Base-by-base conservation (phyloP, 2,329 filamentous ascomycete genomes). In the Pestalotiopsis sp. region DNA sequence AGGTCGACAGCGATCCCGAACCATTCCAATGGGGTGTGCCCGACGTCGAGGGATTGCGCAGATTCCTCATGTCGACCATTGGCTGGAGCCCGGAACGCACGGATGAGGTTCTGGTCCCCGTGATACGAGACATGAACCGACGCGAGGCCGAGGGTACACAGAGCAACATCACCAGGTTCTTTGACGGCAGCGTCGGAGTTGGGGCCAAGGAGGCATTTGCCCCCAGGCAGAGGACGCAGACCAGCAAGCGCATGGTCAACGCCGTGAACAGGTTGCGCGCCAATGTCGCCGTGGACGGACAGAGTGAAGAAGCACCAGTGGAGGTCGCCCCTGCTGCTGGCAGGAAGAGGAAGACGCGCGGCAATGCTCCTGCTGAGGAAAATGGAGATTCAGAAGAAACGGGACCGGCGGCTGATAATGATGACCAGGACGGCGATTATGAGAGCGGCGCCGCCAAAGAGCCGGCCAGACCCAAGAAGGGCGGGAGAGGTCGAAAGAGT, bases 11-110 rank as follows among this genome's bases (percentile, higher is more conserved):
- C 66, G 91, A 90, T 72, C 86, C 92, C 0, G 91, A 96, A 73
- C 82, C 85, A 0, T 99, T 99, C 77, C 93, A 96, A 78, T 99
- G 97, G 96, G 96, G 96, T 38, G 93, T 98, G 0, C 96, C 96
- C 0, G 95, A 99, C 77, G 86, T 99, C 0, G 93, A 96, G 70
- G 93, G 93, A 0, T 82, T 99, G 70, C 85, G 97, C 6, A 85
- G 87, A 31, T 99, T 96, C 75, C 84, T 99, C 49, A 97, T 97
- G 92, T 84, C 88, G 1, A 98, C 95, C 2, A 93, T 99, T 73
- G 96, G 96, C 0, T 99, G 96, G 96, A 90, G 86, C 67, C 91
- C 92, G 78, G 95, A 98, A 79, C 87, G 94, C 7, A 98, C 95
- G 0, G 96, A 99, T 76, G 96, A 99, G 80, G 93, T 99, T 2